These are phyloP conservation scores for Venturia asperata DNA, from an alignment of 2,329 filamentous ascomycete species.

Conservation along the genomic window DNA sequence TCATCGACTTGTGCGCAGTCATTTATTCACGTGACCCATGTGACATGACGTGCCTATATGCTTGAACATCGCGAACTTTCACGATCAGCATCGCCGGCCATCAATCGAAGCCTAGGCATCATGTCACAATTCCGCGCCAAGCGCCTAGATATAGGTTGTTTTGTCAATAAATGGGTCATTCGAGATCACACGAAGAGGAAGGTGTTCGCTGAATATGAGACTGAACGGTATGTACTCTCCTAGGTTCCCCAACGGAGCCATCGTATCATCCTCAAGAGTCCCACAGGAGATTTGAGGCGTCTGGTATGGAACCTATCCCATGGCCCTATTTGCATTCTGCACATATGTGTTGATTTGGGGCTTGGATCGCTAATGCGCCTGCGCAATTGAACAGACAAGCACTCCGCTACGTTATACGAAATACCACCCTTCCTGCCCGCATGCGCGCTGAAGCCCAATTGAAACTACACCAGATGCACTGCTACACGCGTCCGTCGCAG, in stretches of 20 bases:
- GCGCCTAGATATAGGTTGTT: slow-evolving; percentile 82
- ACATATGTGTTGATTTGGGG: no score
- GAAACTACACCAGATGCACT: slow-evolving; percentile 89
- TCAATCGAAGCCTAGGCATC: neutral
- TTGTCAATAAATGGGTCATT: slow-evolving; percentile 76
- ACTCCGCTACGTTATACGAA: slow-evolving; percentile 76
- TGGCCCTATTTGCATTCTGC: neutral
- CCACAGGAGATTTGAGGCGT: neutral
- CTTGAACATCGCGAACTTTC: neutral
- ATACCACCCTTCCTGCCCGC: slow-evolving; percentile 74
- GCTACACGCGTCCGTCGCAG: slow-evolving; percentile 87
- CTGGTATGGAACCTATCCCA: neutral
- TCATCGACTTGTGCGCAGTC: neutral
- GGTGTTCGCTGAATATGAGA: slow-evolving; percentile 78
- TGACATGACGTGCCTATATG: no score
- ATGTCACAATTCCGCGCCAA: slow-evolving; percentile 70
- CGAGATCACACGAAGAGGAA: slow-evolving; percentile 96
- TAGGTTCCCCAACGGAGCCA: neutral
- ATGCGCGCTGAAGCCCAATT: slow-evolving; percentile 88
- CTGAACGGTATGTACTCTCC: slow-evolving; percentile 61
- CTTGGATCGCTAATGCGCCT: neutral
- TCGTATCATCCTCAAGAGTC: neutral
- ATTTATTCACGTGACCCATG: neutral
- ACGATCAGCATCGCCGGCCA: neutral
- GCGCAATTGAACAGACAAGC: slow-evolving; percentile 58